Conservation (phyloP, 495 filamentous ascomycete species). For the Neurospora sp. region DNA sequence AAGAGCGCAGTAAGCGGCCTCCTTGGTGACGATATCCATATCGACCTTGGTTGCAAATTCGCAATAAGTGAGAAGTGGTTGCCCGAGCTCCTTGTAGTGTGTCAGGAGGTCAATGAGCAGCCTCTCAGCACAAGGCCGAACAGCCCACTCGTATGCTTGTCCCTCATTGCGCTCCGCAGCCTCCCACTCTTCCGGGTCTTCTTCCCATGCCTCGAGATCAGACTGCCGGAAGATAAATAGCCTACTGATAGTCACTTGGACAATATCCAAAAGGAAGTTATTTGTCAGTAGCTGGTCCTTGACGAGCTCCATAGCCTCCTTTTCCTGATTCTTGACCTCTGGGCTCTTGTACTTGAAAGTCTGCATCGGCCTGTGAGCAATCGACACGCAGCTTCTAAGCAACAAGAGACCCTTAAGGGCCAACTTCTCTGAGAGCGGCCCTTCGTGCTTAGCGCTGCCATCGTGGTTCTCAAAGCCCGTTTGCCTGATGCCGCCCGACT, state of each 20-base stretch:
- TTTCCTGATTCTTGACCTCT: constrained; percentile 59
- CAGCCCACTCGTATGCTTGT: constrained; percentile 76
- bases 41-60: constrained; percentile 54
- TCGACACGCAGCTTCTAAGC: constrained; percentile 71
- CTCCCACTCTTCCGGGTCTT: constrained; percentile 90
- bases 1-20: constrained; percentile 87
- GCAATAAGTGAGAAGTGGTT: constrained; percentile 72
- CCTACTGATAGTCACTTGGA: constrained; percentile 72
- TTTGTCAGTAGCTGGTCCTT: constrained; percentile 64
- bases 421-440: constrained; percentile 59
- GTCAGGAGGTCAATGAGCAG: constrained; percentile 85
- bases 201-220: constrained; percentile 84
- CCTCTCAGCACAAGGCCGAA: constrained; percentile 85
- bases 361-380: constrained; percentile 68
- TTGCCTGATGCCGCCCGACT: constrained; percentile 38
- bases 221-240: constrained; percentile 80
- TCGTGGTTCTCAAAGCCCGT: constrained; percentile 35
- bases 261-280: constrained; percentile 63
- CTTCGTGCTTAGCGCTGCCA: constrained; percentile 42
- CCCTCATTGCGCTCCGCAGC: constrained; percentile 67
- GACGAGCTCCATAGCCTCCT: constrained; percentile 50
- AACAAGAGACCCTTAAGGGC: constrained; percentile 72
- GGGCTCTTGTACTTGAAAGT: constrained; percentile 71
- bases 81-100: constrained; percentile 68
- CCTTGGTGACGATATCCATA: constrained; percentile 70